Evolutionary conservation across 257 asterid genomes (phyloP).

Genomic region (Capsicum rhomboideum): DNA sequence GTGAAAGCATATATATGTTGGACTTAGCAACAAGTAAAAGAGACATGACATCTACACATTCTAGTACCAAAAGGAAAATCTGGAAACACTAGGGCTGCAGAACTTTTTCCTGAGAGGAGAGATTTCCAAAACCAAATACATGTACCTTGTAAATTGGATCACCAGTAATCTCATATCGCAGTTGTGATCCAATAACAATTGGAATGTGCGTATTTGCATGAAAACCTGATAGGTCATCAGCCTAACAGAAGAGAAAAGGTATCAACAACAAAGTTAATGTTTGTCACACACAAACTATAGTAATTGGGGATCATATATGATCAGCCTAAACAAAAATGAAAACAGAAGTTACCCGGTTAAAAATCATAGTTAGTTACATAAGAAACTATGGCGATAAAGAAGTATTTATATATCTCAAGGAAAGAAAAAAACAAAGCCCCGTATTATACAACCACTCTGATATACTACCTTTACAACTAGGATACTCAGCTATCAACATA

Average conservation of each 20-base stretch:
- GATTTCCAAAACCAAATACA: background rate
- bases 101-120: background rate
- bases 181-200: conserved; percentile 74
- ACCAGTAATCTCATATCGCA: conserved; percentile 88
- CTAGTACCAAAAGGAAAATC: background rate
- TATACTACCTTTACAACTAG: background rate
- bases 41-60: background rate
- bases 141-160: conserved; percentile 71
- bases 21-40: background rate
- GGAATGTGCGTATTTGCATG: conserved; percentile 94
- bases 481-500: background rate
- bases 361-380: background rate
- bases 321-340: background rate
- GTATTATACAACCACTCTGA: background rate
- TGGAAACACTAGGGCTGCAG: background rate
- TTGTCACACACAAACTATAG: background rate
- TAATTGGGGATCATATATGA: background rate
- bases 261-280: background rate
- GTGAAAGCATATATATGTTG: background rate
- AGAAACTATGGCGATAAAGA: background rate
- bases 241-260: conserved; percentile 25
- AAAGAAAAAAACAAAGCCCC: background rate
- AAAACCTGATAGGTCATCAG: conserved; percentile 61
- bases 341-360: background rate
- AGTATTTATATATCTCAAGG: background rate